phyloP scores from a whole-genome alignment of 2,329 filamentous ascomycete species.

The Leptographium wingfieldii region DNA sequence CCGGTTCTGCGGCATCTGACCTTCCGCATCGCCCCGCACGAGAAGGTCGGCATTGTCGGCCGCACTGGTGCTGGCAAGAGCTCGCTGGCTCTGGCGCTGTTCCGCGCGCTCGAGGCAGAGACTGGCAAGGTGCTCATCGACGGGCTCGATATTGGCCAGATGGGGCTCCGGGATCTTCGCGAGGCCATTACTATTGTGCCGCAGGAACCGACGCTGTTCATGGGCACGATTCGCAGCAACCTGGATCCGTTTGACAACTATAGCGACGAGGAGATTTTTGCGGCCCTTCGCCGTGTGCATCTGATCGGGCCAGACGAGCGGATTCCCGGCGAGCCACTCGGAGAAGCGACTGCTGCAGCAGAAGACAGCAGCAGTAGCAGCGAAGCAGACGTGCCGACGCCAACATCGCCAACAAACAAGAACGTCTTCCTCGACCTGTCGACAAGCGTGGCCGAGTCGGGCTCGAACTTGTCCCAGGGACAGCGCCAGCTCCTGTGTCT shows the following conservation, averaged over 20 bases:
- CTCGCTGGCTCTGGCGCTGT: constrained; percentile 82
- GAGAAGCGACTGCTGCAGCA: constrained; percentile 1
- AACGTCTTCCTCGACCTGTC: constrained; percentile 85
- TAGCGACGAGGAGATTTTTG: constrained; percentile 83
- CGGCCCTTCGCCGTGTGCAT: constrained; percentile 75
- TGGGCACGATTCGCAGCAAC: constrained; percentile 81
- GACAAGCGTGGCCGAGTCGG: constrained; percentile 76
- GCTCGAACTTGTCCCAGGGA: constrained; percentile 88
- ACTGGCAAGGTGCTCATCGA: constrained; percentile 83
- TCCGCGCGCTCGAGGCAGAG: constrained; percentile 87
- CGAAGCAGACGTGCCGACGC: constrained; percentile 7
- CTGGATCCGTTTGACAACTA: constrained; percentile 85
- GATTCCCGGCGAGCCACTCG: constrained; percentile 8
- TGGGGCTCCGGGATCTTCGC: constrained; percentile 85
- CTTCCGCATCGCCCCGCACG: constrained; percentile 72
- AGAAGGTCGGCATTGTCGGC: constrained; percentile 94
- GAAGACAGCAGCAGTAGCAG: constrained; percentile 13
- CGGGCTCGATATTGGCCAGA: constrained; percentile 74
- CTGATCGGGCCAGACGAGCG: constrained; percentile 55
- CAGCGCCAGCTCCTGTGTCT: constrained; percentile 91
- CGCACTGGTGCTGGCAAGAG: constrained; percentile 95
- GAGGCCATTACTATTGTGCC: constrained; percentile 95
- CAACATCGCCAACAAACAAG: constrained; percentile 54
- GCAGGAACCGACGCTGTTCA: constrained; percentile 91
- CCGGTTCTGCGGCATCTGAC: constrained; percentile 72